phyloP scores from a whole-genome alignment of 805 yeast species.

The Yarrowia deformans region DNA sequence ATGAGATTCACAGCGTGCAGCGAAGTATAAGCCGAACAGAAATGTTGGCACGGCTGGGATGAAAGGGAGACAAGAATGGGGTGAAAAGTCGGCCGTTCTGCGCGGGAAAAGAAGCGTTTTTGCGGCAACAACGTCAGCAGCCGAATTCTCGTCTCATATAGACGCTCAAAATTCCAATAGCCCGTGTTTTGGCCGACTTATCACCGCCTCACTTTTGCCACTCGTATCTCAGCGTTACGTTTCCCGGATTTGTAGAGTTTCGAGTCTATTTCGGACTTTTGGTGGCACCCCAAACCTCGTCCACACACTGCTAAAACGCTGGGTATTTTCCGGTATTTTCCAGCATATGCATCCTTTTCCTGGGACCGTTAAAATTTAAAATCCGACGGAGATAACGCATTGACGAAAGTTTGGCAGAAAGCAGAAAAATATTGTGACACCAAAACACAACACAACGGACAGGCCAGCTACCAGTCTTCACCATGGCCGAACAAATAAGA shows the following conservation, averaged over 20 bases:
- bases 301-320: neutral
- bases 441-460: neutral
- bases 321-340: neutral
- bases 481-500: constrained; percentile 44
- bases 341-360: constrained; percentile 9
- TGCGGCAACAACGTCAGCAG: neutral
- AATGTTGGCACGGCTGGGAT: constrained; percentile 30
- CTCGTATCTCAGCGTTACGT: constrained; percentile 25
- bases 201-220: constrained; percentile 6
- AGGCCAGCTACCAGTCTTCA: neutral
- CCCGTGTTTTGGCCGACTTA: neutral
- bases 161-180: neutral
- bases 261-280: neutral
- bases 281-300: constrained; percentile 1
- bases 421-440: neutral
- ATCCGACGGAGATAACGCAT: constrained; percentile 38
- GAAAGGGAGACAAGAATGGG: neutral
- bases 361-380: constrained; percentile 16
- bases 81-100: neutral
- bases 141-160: neutral
- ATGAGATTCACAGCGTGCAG: neutral
- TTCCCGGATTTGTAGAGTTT: constrained; percentile 35
- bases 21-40: constrained; percentile 18
- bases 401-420: neutral
- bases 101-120: neutral